Base-by-base conservation (phyloP, 495 filamentous ascomycete species). In the Tuber indicum region DNA sequence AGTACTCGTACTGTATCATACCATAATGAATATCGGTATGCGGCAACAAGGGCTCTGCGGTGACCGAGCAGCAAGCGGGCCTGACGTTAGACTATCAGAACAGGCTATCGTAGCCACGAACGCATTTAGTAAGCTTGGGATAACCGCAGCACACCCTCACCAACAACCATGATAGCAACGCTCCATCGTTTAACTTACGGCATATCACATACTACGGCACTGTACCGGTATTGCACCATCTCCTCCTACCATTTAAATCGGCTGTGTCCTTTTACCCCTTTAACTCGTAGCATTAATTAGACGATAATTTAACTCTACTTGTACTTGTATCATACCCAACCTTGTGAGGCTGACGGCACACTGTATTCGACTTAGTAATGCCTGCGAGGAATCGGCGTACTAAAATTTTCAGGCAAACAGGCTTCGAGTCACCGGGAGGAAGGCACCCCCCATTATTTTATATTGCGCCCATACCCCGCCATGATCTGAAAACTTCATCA, bases 391-490 rank as follows among this genome's bases (percentile, higher is more conserved):
- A 66, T 66, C 26, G 58, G 58, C 26, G 58, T 26, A 36, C 17
- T 66, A 14, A 66, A 66, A 66, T 36, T 66, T 66, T 66, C 58
- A 66, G 58, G 58, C 58, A 66, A 66, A 36, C 58, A 66, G 58
- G 58, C 26, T 66, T 66, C 58, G 58, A 66, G 58, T 66, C 58
- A 66, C 58, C 26, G n/a, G 32, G 2, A 3, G 26, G 14, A 66
- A 66, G 7, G 26, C 58, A 4, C 32, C 32, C 16, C 32, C 26
- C 52, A 58, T 36, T 19, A 66, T 66, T 66, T 66, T 66, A 66
- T 66, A 66, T 66, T 66, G 58, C 58, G 58, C 58, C 26, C 58
- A 66, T 66, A 66, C 58, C 58, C 58, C 58, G 58, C 58, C 58
- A 66, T 66, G 32, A 66, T 36, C 26, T 66, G 26, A 66, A 32